Evolutionary conservation across 2,329 filamentous ascomycete species (phyloP).

Genomic region (Emergomyces pasteurianus): DNA sequence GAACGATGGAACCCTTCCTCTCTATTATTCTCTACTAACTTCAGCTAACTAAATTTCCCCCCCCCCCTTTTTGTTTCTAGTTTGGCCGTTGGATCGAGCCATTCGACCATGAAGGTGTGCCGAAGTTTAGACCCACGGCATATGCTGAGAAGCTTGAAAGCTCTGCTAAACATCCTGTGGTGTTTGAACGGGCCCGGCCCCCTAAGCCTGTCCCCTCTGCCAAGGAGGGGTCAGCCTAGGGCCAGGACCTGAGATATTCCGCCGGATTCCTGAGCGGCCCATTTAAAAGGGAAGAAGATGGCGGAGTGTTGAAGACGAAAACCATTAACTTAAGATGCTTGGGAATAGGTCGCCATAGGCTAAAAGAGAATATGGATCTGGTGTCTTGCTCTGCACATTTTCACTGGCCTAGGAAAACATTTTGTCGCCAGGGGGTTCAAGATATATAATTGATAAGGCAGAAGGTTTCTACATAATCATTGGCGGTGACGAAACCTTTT

Average conservation of each 20-base stretch:
- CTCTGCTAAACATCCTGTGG: slow-evolving; percentile 2
- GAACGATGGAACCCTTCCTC: no score
- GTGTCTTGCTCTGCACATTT: no score
- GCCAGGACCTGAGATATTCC: neutral
- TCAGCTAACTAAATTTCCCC: no score
- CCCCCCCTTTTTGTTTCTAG: neutral
- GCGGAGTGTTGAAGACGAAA: neutral
- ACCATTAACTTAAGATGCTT: neutral
- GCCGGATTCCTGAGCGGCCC: neutral
- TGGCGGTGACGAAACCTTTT: neutral
- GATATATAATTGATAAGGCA: neutral
- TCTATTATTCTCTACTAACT: no score
- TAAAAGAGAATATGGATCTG: no score
- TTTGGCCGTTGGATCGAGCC: slow-evolving; percentile 12
- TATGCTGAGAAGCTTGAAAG: slow-evolving; percentile 11
- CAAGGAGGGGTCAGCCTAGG: no score
- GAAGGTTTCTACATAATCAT: neutral
- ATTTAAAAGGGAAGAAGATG: neutral
- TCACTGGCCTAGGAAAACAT: neutral
- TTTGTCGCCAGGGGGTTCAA: neutral
- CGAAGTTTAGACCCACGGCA: slow-evolving; percentile 12
- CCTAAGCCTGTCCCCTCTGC: neutral
- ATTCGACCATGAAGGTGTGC: slow-evolving; percentile 11
- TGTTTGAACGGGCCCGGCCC: neutral
- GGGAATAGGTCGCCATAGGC: neutral